phyloP scores from a whole-genome alignment of 768 basidiomycete species.

The Podaxis mareebaensis region DNA sequence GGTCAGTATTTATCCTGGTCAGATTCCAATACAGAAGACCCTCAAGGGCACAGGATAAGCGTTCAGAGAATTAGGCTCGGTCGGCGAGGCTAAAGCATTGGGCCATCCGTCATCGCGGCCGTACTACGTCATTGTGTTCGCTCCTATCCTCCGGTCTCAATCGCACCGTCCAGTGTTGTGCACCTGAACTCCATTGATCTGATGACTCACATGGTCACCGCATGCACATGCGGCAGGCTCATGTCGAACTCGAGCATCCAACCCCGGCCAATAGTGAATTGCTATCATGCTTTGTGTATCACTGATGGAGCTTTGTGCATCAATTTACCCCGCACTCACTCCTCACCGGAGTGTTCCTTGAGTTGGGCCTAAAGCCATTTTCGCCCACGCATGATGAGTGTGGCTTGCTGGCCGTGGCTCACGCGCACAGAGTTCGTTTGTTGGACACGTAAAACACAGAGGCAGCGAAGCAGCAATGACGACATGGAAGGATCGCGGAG shows the following conservation, averaged over 20 bases:
- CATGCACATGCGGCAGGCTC: constrained; percentile 2
- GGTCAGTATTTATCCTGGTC: neutral
- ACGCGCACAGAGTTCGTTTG: neutral
- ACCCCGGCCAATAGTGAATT: neutral
- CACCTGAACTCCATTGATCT: neutral
- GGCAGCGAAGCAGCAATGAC: neutral
- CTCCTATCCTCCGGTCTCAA: constrained; percentile 2
- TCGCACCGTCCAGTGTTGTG: neutral
- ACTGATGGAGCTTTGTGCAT: neutral
- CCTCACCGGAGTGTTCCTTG: constrained; percentile 10
- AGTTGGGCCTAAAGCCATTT: neutral
- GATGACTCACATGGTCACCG: constrained; percentile 4
- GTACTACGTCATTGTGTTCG: constrained; percentile 6
- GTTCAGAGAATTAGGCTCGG: constrained; percentile 6
- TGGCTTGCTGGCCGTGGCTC: neutral
- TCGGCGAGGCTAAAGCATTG: neutral
- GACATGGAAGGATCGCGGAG: neutral
- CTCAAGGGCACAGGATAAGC: neutral
- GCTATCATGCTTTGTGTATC: neutral
- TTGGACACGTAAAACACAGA: neutral
- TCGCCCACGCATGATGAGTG: constrained; percentile 8
- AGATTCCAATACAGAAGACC: neutral
- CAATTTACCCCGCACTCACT: constrained; percentile 11
- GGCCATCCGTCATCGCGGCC: neutral
- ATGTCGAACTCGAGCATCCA: neutral